Evolutionary conservation across 768 basidiomycete species (phyloP), one percentile per base, ranked within the genome.

Genomic region (Boletales sp.): DNA sequence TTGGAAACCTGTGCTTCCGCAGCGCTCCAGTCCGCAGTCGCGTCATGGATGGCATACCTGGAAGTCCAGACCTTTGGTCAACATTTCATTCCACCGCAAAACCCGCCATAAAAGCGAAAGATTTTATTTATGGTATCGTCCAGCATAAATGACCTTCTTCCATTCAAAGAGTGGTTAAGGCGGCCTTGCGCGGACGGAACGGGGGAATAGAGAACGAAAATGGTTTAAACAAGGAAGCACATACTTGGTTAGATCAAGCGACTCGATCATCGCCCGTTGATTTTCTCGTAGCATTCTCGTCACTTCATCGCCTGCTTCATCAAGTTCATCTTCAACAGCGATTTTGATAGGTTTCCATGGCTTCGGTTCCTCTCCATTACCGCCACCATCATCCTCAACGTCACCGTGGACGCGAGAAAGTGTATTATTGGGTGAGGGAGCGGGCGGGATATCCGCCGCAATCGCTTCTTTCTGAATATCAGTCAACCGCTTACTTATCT

Each of bases 171-270:
- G 37, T 47, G 44, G 34, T 32, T 51, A 47, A 39, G 18, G 52
- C 46, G 61, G 58, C 8, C 41, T 43, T 39, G 35, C 31, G 32
- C 18, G 51, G 55, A 15, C 28, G 28, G 8, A 38, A 39, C 15
- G 28, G 9, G 38, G 44, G 11, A 19, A 31, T 17, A 5, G 43
- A 38, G 10, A 14, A 49, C 18, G 6, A 33, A 32, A 47, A 44
- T 3, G 18, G 14, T 5, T n/a, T 39, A 30, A 2, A 28, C 14
- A 31, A 9, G 30, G 34, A 39, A 25, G 8, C 41, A 77, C 90
- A 79, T 64, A 97, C 93, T 87, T 86, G 70, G 76, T 81, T 52
- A 97, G 70, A 71, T 97, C 93, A 30, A 99, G 76, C 18, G 89
- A 80, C 56, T 91, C 84, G 43, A 98, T 84, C 76, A 97, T 82